Evolutionary conservation across 2,329 filamentous ascomycete genomes (phyloP), one percentile per base, ranked within the genome.

Genomic region (Fusarium sp.): DNA sequence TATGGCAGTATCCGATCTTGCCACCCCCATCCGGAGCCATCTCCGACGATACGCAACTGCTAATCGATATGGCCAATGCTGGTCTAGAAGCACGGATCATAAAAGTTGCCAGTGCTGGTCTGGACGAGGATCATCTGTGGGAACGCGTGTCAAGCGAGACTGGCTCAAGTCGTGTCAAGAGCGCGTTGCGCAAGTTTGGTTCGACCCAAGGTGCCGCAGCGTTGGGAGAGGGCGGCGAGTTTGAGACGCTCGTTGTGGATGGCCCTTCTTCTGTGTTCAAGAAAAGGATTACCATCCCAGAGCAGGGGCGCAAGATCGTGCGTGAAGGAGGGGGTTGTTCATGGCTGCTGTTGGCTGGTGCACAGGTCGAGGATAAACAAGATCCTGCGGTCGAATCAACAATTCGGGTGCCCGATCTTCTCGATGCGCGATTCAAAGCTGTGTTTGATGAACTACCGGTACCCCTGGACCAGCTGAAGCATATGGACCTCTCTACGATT

Each of bases 201-300:
- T 81, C 85, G 65, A 82, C 81, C 75, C 83, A 87, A 64, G 93
- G 92, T 1, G 91, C 92, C 11, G 88, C 73, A 45, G 67, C 94
- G 12, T 81, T 98, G 19, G 96, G 96, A 2, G 96, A 98, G 78
- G 96, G 96, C 8, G 96, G 96, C 6, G 96, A 98, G 82, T 98
- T 97, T 79, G 96, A 98, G 85, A 98, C 94, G 30, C 82, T 98
- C 54, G 93, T 96, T 45, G 76, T 98, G 37, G 89, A 94, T 79
- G 96, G 95, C 13, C 95, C 95, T 11, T 74, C 76, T 1, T 81
- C 82, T 51, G 78, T 98, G 63, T 98, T 96, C 85, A 91, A 87
- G 80, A 87, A 85, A 69, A 87, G 84, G 53, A 91, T 98, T 66
- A 82, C 84, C 43, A 82, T 98, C 31, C 81, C 81, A 0, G 85